These are phyloP conservation scores for Dactylellina sp. DNA, from an alignment of 2,329 filamentous ascomycete genomes.

Conservation along the genomic window DNA sequence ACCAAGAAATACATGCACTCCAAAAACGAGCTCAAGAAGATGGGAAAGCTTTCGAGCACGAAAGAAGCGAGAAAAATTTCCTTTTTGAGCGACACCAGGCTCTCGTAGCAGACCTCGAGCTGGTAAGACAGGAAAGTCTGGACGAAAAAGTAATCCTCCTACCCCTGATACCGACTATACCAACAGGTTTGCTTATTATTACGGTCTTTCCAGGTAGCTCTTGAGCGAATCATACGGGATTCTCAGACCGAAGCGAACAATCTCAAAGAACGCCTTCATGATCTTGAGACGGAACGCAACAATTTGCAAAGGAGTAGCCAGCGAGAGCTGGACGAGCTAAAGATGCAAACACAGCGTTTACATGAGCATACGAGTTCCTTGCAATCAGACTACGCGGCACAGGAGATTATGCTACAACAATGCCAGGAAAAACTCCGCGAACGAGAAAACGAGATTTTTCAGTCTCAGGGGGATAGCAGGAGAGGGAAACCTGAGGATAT, in stretches of 20 bases:
- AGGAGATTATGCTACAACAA: conserved; percentile 12
- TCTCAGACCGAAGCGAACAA: conserved; percentile 14
- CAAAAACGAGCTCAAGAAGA: conserved; percentile 83
- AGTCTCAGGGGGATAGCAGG: conserved; percentile 65
- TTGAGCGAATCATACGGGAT: conserved; percentile 38
- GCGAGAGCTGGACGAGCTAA: conserved; percentile 42
- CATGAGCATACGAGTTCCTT: conserved; percentile 21
- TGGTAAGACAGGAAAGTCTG: conserved; percentile 30
- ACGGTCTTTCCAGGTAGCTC: conserved; percentile 8
- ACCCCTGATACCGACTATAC: too few species aligned
- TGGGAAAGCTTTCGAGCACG: conserved; percentile 72
- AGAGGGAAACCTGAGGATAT: conserved; percentile 89
- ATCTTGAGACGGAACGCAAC: conserved; percentile 28
- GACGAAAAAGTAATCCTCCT: conserved; percentile 30
- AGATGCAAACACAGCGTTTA: conserved; percentile 16
- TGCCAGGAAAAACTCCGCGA: conserved; percentile 31
- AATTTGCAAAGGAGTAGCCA: conserved; percentile 18
- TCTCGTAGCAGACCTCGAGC: conserved; percentile 36
- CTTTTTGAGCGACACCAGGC: conserved; percentile 49
- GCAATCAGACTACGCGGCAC: conserved; percentile 19
- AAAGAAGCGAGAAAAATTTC: conserved; percentile 53
- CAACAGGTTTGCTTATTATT: not conserved
- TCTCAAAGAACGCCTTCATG: conserved; percentile 40
- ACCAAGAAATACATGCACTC: conserved; percentile 83
- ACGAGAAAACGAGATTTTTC: conserved; percentile 35